These are phyloP conservation scores for Fennellomyces sp. DNA, from an alignment of 371 early-diverging fungal genomes.

Conservation along the genomic window DNA sequence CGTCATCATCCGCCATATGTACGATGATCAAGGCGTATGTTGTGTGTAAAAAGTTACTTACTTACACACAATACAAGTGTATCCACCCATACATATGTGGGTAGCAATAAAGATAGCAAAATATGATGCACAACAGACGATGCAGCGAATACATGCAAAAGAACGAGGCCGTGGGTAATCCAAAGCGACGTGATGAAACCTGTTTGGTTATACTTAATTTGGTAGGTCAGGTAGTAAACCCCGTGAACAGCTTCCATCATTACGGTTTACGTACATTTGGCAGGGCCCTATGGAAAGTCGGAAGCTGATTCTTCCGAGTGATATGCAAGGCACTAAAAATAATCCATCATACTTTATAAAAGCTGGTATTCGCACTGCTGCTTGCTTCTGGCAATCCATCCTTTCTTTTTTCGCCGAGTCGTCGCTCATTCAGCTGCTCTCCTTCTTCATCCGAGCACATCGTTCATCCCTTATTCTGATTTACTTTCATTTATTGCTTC, in stretches of 20 bases:
- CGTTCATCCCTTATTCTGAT: slow-evolving; percentile 17
- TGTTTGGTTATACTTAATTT: neutral
- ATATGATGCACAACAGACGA: no score
- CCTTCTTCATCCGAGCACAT: neutral
- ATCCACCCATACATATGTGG: no score
- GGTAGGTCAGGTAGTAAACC: neutral
- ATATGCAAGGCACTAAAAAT: slow-evolving; percentile 8
- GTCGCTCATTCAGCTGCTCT: neutral
- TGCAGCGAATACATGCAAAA: neutral
- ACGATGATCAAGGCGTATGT: neutral
- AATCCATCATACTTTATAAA: neutral
- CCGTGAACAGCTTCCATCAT: slow-evolving; percentile 4
- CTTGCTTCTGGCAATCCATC: neutral
- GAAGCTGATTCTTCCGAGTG: neutral
- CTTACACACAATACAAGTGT: no score
- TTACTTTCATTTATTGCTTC: slow-evolving; percentile 21
- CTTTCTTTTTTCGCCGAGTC: slow-evolving; percentile 9
- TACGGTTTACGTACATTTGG: neutral
- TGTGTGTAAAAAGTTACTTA: no score
- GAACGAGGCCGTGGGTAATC: neutral
- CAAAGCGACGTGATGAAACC: neutral
- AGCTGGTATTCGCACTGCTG: neutral
- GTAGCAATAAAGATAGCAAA: no score
- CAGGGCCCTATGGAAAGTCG: neutral
- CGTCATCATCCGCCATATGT: slow-evolving; percentile 1